Evolutionary conservation across 1,284 basidiomycete species (phyloP).

Genomic region (Mycena citricolor): DNA sequence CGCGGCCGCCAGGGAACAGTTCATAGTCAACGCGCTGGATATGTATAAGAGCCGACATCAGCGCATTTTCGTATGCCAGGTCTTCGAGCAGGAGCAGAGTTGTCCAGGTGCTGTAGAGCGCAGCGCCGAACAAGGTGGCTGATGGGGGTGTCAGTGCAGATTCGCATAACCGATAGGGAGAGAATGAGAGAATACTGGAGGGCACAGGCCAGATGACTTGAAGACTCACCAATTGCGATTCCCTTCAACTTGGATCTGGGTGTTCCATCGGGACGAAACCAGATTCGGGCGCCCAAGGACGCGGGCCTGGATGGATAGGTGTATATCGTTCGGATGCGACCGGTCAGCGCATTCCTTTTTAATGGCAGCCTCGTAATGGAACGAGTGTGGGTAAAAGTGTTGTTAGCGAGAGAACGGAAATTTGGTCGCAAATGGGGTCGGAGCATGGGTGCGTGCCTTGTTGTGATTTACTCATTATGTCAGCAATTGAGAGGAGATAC

Average conservation of each 20-base stretch:
- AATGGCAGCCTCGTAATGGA: no score
- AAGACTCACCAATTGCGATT: slow-evolving; percentile 16
- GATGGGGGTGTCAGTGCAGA: background rate
- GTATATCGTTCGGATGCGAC: no score
- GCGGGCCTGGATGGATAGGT: background rate
- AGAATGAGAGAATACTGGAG: background rate
- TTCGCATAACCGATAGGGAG: no score
- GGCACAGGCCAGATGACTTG: no score
- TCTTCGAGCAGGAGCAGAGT: slow-evolving; percentile 17
- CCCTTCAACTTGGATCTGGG: slow-evolving; percentile 19
- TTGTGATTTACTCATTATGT: no score
- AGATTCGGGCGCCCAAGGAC: slow-evolving; percentile 11
- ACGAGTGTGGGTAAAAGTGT: no score
- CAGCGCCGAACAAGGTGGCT: slow-evolving; percentile 6
- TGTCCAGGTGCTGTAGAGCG: slow-evolving; percentile 10
- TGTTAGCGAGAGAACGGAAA: no score
- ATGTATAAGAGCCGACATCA: slow-evolving; percentile 19
- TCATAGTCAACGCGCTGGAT: slow-evolving; percentile 23
- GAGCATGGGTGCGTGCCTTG: no score
- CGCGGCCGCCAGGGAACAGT: background rate
- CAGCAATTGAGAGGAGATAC: no score
- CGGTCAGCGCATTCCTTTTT: no score
- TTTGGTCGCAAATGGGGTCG: no score
- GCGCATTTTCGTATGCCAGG: slow-evolving; percentile 18
- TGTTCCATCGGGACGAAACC: slow-evolving; percentile 15